A percentile compares a stretch with the other conserved stretches of the same genome.
Conservation (phyloP, 768 basidiomycete genomes). For the Tulasnella sp. region DNA sequence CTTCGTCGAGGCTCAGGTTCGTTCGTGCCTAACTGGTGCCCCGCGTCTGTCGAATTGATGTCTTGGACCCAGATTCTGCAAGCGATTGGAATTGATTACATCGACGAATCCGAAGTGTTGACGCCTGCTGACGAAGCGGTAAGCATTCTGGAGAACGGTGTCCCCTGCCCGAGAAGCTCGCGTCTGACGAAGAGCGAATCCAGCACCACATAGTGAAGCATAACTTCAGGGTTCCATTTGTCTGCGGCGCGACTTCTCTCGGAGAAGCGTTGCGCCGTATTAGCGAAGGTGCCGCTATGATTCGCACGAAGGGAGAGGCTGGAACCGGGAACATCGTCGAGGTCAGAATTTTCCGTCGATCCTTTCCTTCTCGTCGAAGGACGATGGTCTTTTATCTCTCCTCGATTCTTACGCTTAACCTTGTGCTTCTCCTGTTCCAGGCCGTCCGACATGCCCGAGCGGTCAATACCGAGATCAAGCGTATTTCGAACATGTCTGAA, state of each 20-base stretch:
- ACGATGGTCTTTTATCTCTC: neutral
- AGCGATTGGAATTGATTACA: slow-evolving; percentile 93
- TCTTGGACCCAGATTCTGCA: slow-evolving; percentile 73
- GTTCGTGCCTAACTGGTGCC: slow-evolving; percentile 21
- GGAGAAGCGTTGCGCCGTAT: slow-evolving; percentile 97
- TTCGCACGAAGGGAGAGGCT: slow-evolving; percentile 95
- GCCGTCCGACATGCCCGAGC: slow-evolving; percentile 92
- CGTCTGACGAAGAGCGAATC: neutral
- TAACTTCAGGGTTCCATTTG: slow-evolving; percentile 91
- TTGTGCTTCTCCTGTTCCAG: slow-evolving; percentile 11
- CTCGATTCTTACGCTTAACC: neutral
- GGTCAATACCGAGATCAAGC: slow-evolving; percentile 81
- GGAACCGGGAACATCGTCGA: slow-evolving; percentile 91
- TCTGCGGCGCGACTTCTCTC: slow-evolving; percentile 92
- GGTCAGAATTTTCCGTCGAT: slow-evolving; percentile 31
- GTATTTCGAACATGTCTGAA: slow-evolving; percentile 85
- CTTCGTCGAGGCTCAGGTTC: slow-evolving; percentile 92
- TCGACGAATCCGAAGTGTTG: slow-evolving; percentile 92
- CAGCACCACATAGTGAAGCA: slow-evolving; percentile 96
- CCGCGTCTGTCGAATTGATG: neutral
- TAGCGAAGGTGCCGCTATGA: slow-evolving; percentile 96
- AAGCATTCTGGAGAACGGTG: neutral
- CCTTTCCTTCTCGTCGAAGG: neutral
- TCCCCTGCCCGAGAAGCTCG: neutral
- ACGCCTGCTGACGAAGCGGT: slow-evolving; percentile 84